phyloP scores from a whole-genome alignment of 441 rosid genomes.

The Theobroma grandiflorum region DNA sequence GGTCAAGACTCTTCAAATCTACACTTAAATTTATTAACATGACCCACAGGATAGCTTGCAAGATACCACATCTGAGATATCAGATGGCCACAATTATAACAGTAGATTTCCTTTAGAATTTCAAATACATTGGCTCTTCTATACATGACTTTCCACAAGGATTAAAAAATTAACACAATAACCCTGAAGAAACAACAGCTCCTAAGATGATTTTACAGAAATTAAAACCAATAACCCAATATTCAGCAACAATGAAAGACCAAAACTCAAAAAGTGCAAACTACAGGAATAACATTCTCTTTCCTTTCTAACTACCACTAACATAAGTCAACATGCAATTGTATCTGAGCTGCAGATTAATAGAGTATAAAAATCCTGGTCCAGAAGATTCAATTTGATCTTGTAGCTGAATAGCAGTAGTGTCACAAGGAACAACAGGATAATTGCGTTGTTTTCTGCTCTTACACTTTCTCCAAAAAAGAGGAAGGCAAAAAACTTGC shows the following conservation, averaged over 20 bases:
- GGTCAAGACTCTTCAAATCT: background rate
- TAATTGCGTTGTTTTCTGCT: background rate
- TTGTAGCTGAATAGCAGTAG: background rate
- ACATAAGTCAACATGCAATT: background rate
- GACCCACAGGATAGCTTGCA: background rate
- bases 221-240: background rate
- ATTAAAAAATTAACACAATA: background rate
- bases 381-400: constrained; percentile 2
- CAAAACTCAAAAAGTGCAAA: background rate
- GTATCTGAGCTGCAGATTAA: background rate
- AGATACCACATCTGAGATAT: background rate
- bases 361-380: background rate
- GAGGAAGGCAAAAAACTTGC: background rate
- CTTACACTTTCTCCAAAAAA: background rate
- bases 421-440: background rate
- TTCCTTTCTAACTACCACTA: background rate
- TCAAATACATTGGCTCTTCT: background rate
- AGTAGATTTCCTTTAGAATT: background rate
- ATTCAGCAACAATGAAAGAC: constrained; percentile 4
- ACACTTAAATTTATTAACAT: background rate
- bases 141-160: background rate
- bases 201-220: background rate
- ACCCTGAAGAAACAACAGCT: background rate
- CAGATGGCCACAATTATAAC: background rate
- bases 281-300: background rate